Base-by-base conservation (phyloP, 2,329 filamentous ascomycete genomes). In the Beauveria sp. region DNA sequence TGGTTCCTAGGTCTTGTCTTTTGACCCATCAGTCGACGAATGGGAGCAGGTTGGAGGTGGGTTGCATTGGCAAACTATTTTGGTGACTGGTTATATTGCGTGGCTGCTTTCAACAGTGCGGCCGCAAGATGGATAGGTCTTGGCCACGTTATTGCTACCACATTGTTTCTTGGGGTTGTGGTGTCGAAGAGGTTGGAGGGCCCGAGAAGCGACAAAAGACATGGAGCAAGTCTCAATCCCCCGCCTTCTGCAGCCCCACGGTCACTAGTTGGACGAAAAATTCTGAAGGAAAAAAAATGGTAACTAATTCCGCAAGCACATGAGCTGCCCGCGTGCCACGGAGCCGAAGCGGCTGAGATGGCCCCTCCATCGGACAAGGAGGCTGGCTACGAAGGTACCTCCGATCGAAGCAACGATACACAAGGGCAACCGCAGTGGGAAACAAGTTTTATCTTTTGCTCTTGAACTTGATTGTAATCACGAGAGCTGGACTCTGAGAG, bases 281-380 rank as follows among this genome's bases (percentile, higher is more conserved):
- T 7, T 12, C 9, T 24, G 18, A 24, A 22, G 22, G 49, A 6
- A 18, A n/a, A 42, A 49, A 50, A 45, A 45, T 48, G 10, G 5
- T 12, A 14, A 14, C 34, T n/a, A 52, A 31, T 43, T 45, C n/a
- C 38, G 16, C n/a, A 60, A 7, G 26, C 56, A 60, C 56, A 60
- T 60, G 38, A 52, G 31, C 24, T 50, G 56, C 18, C 46, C 56
- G 56, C 56, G 48, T 51, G 56, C 48, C 48, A 60, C 48, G 56
- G 56, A 52, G 56, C 56, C 56, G 56, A 60, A 49, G 48, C 56
- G 48, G 56, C 56, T 60, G 56, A 52, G 48, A 51, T 24, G 24
- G 34, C 22, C 46, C 56, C 50, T 53, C 51, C 34, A 60, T 60
- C 56, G 48, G 46, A 28, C 46, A 52, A 51, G 22, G 12, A 22